Evolutionary conservation across 192 early-diverging fungal species (phyloP), one percentile per base, ranked within the genome.

Genomic region (Podila horticola): DNA sequence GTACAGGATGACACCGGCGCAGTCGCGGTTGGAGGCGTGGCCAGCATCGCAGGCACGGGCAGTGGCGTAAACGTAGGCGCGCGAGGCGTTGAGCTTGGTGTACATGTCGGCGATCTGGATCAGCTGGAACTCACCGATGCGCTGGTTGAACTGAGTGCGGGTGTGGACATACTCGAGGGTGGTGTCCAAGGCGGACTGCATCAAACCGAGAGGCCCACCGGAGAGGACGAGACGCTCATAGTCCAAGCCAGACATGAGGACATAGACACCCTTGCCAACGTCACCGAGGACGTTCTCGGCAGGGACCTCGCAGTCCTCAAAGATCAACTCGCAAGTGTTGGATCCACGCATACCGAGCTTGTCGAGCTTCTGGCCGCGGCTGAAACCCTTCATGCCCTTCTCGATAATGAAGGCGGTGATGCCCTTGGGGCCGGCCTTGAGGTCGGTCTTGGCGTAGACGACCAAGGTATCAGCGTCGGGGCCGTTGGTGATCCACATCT

Each of bases 401-500:
- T 98, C 97, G 31, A 98, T 82, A 24, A 98, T 84, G 83, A 98
- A 98, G n/a, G 96, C 96, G 19, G 97, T 98, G 79, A 98, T 97
- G 38, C 95, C 94, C 66, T 90, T 90, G 31, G 95, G 91, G 6
- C 94, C 94, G n/a, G 92, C 89, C 17, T 91, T 85, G 57, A 86
- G 66, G 62, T 94, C 87, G 3, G 96, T 97, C 86, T 97, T 98
- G 30, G 95, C 95, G 75, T 97, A 98, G 13, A 97, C 95, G 17
- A 98, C 93, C 55, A 98, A 76, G 6, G 92, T 92, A 73, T 97
- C 88, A 26, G 95, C 94, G 83, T 97, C 96, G 15, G 94, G 95
- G 10, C 93, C 95, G 86, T 98, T 98, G 45, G 97, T 98, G 84
- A 98, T 98, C 97, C 97, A 98, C 86, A 96, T 91, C 86, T 97